These are phyloP conservation scores for Pelargonium cotyledonis DNA, from an alignment of 441 rosid genomes.

Conservation along the genomic window DNA sequence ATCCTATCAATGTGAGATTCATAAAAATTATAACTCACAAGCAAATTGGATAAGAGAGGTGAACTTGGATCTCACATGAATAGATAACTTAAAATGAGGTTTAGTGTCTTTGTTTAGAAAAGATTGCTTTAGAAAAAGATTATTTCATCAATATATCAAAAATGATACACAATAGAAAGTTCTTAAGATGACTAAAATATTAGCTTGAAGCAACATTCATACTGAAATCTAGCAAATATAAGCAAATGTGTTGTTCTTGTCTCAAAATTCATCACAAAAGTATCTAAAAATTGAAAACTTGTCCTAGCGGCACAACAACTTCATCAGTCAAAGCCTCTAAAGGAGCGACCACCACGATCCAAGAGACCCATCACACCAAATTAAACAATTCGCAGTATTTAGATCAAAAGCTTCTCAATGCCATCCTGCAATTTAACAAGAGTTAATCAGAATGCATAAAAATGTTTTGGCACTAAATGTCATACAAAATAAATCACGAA, in stretches of 20 bases:
- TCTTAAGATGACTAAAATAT: too few relatives aligned
- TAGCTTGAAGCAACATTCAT: too few relatives aligned
- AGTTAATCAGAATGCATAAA: neutral
- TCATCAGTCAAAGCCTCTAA: conserved; percentile 10
- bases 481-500: neutral
- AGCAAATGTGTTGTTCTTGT: neutral
- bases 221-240: neutral
- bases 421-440: neutral
- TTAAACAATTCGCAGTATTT: neutral
- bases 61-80: too few relatives aligned
- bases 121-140: too few relatives aligned
- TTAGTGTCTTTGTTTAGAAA: too few relatives aligned
- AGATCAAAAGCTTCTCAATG: conserved; percentile 6
- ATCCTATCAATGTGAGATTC: too few relatives aligned
- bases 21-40: too few relatives aligned
- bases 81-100: too few relatives aligned
- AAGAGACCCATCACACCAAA: conserved; percentile 9
- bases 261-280: neutral
- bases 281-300: neutral
- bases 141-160: too few relatives aligned
- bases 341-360: neutral
- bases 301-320: neutral
- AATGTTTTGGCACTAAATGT: neutral
- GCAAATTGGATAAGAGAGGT: too few relatives aligned
- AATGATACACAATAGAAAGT: too few relatives aligned